Conservation (phyloP, 2,329 filamentous ascomycete genomes). For the Emydomyces testavorans region DNA sequence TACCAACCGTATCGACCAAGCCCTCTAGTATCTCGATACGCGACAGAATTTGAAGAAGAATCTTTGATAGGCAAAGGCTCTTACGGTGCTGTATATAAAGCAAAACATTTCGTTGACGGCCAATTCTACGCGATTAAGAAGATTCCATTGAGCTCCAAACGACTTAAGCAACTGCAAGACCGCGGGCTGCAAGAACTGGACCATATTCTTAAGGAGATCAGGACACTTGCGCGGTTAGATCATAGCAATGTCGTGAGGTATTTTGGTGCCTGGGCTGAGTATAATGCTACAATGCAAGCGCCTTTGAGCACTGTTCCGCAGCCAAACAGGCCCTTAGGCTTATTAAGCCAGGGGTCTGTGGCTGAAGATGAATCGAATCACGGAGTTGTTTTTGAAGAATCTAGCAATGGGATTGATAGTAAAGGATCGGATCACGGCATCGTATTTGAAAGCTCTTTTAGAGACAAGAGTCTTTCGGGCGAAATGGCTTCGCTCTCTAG, state of each 20-base stretch:
- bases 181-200: conserved; percentile 45
- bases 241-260: conserved; percentile 58
- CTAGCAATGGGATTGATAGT: conserved; percentile 21
- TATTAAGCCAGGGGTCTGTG: conserved; percentile 13
- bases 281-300: conserved; percentile 16
- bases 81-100: conserved; percentile 54
- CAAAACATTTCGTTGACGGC: conserved; percentile 49
- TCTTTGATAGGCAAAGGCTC: conserved; percentile 52
- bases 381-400: conserved; percentile 34
- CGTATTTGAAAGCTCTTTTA: conserved; percentile 23
- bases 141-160: conserved; percentile 45
- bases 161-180: conserved; percentile 42
- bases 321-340: conserved; percentile 1
- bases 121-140: conserved; percentile 56
- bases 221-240: conserved; percentile 50
- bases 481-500: conserved; percentile 16
- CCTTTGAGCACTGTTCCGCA: conserved; percentile 1
- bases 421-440: conserved; percentile 17
- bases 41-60: conserved; percentile 43
- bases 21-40: conserved; percentile 33
- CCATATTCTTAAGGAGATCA: conserved; percentile 48
- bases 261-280: conserved; percentile 53
- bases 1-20: conserved; percentile 10
- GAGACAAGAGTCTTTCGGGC: conserved; percentile 17
- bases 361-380: conserved; percentile 10